Percentiles rank a stretch among this genome's conserved stretches.
Conservation (phyloP, 768 basidiomycete species). For the Macrolepiota dolichaula region DNA sequence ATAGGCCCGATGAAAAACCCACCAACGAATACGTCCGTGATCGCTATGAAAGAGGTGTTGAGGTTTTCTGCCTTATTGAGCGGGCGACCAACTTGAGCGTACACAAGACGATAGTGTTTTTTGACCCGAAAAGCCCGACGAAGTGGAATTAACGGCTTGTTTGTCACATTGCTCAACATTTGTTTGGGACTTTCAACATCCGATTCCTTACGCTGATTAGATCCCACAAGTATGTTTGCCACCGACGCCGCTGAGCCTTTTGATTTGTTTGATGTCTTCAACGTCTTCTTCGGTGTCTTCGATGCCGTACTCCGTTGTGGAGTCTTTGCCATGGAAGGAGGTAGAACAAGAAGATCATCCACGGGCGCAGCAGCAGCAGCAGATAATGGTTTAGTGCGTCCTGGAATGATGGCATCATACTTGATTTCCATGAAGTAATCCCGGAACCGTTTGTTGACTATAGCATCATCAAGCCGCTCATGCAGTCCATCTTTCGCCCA, state of each 20-base stretch:
- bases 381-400: neutral
- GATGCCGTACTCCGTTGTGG: too few species aligned
- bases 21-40: neutral
- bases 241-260: too few species aligned
- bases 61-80: conserved; percentile 27
- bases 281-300: too few species aligned
- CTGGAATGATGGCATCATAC: neutral
- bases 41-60: neutral
- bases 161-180: too few species aligned
- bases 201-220: too few species aligned
- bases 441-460: neutral
- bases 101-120: neutral
- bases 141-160: neutral
- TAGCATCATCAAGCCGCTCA: neutral
- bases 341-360: too few species aligned
- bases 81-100: conserved; percentile 1
- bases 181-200: too few species aligned
- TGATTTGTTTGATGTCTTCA: too few species aligned
- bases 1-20: neutral
- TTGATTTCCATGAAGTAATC: conserved; percentile 5
- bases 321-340: too few species aligned
- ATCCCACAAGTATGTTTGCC: too few species aligned
- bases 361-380: neutral
- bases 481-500: neutral
- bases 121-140: neutral